Evolutionary conservation across 2,329 filamentous ascomycete genomes (phyloP).

Genomic region (Trichoderma sp.): DNA sequence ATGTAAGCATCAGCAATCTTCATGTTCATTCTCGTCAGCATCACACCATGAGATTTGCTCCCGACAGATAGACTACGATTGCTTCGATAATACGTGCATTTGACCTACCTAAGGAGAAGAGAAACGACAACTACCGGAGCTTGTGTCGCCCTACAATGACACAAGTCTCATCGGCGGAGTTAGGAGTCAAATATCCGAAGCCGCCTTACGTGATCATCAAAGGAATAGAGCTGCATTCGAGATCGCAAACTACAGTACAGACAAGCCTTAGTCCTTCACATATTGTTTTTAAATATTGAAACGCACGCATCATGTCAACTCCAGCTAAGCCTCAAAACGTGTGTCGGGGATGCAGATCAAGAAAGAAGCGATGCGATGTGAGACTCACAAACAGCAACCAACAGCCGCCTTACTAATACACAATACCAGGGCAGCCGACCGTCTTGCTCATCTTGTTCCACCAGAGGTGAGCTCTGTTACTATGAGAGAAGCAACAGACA

Average conservation of each 20-base stretch:
- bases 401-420: neutral
- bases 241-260: neutral
- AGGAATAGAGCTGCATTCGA: neutral
- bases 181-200: constrained; percentile 9
- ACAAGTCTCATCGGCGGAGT: neutral
- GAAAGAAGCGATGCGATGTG: constrained; percentile 31
- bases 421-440: constrained; percentile 23
- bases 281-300: neutral
- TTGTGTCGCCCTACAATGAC: neutral
- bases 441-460: constrained; percentile 24
- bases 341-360: constrained; percentile 27
- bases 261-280: neutral
- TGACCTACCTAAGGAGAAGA: neutral
- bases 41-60: no score
- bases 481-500: constrained; percentile 17
- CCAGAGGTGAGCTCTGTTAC: constrained; percentile 26
- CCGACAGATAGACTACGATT: neutral
- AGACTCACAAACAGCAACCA: neutral
- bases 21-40: neutral
- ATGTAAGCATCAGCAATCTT: no score
- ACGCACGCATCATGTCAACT: constrained; percentile 23
- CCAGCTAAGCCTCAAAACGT: constrained; percentile 28
- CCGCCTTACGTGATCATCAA: constrained; percentile 8
- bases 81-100: neutral
- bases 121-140: neutral